phyloP scores from a whole-genome alignment of 192 early-diverging fungal species.

The Backusella circina region DNA sequence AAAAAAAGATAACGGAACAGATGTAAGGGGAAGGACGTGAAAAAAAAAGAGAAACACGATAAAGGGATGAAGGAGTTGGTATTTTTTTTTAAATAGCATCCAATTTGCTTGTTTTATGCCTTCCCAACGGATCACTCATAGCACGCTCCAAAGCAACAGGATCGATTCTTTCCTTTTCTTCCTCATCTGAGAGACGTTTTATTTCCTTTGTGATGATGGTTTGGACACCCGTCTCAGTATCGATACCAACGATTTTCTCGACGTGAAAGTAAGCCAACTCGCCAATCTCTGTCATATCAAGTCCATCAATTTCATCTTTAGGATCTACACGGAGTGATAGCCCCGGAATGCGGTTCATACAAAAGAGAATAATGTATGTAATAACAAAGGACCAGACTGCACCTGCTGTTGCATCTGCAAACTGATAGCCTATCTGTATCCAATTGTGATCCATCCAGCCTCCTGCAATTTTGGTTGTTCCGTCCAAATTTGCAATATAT shows the following conservation, averaged over 20 bases:
- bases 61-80: background rate
- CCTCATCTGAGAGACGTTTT: background rate
- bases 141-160: background rate
- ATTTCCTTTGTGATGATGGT: background rate
- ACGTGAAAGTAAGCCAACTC: conserved; percentile 54
- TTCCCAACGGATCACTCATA: background rate
- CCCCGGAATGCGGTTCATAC: conserved; percentile 78
- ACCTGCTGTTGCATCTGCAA: conserved; percentile 72
- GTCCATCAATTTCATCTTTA: conserved; percentile 62
- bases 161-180: background rate
- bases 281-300: conserved; percentile 82
- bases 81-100: background rate
- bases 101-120: background rate
- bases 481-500: conserved; percentile 69
- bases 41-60: background rate
- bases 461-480: conserved; percentile 55
- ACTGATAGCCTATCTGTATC: conserved; percentile 80
- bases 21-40: background rate
- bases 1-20: background rate
- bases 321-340: conserved; percentile 75
- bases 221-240: background rate
- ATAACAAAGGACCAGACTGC: conserved; percentile 71
- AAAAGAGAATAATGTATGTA: conserved; percentile 67
- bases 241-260: conserved; percentile 28
- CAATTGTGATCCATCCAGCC: conserved; percentile 76